phyloP scores from a whole-genome alignment of 2,329 filamentous ascomycete species.

The Penicillium sp. region DNA sequence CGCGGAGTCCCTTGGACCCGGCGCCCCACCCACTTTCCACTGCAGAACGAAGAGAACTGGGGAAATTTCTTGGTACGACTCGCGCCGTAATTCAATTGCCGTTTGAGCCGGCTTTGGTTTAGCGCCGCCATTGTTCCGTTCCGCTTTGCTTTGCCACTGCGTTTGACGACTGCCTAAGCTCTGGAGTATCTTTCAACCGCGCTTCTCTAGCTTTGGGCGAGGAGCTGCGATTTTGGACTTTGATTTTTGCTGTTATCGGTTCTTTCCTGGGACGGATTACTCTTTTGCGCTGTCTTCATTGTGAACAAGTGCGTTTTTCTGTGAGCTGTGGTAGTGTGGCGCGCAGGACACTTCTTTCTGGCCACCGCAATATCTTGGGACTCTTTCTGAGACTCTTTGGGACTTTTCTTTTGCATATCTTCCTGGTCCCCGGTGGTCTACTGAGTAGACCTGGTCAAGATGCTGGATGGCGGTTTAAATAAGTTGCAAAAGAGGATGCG shows the following conservation, averaged over 20 bases:
- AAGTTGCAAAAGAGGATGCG: conserved; percentile 43
- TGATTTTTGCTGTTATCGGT: no score
- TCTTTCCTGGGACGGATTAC: no score
- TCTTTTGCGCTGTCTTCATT: neutral
- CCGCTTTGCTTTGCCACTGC: neutral
- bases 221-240: no score
- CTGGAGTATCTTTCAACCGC: no score
- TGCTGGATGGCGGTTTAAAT: conserved; percentile 24
- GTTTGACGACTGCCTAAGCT: neutral
- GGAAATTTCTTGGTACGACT: conserved; percentile 4
- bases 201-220: no score
- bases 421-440: neutral
- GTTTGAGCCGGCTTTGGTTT: neutral
- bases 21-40: conserved; percentile 16
- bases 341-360: neutral
- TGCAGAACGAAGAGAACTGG: conserved; percentile 18
- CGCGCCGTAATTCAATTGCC: conserved; percentile 5
- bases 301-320: neutral
- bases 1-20: conserved; percentile 18
- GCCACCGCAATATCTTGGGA: neutral
- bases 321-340: no score
- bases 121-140: neutral
- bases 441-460: conserved; percentile 1
- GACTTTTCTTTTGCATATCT: neutral
- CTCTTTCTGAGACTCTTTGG: neutral